phyloP scores from a whole-genome alignment of 257 asterid species.

The Marsdenia floribunda region DNA sequence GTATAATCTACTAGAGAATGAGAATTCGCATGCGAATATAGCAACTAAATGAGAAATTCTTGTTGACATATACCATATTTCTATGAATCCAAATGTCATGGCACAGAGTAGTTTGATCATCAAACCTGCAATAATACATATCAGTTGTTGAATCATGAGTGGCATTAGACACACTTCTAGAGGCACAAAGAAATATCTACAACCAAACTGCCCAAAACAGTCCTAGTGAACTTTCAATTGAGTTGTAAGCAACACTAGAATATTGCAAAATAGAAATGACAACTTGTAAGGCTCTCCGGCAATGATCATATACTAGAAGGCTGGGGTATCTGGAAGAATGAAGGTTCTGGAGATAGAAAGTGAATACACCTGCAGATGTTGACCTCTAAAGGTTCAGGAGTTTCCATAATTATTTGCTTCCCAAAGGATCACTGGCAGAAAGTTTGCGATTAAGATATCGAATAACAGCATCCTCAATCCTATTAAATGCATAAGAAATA shows the following conservation, averaged over 20 bases:
- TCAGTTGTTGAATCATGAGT: background rate
- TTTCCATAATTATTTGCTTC: slow-evolving; percentile 17
- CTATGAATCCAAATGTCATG: background rate
- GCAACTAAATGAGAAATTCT: background rate
- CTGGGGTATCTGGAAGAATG: background rate
- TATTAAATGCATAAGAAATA: slow-evolving; percentile 20
- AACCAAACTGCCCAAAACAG: background rate
- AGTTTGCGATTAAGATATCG: slow-evolving; percentile 71
- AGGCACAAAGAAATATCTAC: background rate
- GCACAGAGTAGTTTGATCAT: background rate
- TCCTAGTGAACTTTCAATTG: background rate
- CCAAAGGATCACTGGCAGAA: slow-evolving; percentile 23
- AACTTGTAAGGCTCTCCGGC: background rate
- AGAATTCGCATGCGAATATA: background rate
- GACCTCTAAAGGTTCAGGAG: background rate
- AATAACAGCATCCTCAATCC: slow-evolving; percentile 75
- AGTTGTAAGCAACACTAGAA: background rate
- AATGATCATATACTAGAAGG: background rate
- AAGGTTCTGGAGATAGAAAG: background rate
- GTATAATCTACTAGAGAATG: background rate
- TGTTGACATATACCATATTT: background rate
- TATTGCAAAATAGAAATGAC: background rate
- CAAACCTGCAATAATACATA: background rate
- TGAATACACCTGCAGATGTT: slow-evolving; percentile 1
- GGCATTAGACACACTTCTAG: background rate